Base-by-base conservation (phyloP, 2,329 filamentous ascomycete genomes). In the Diaporthe sp. region DNA sequence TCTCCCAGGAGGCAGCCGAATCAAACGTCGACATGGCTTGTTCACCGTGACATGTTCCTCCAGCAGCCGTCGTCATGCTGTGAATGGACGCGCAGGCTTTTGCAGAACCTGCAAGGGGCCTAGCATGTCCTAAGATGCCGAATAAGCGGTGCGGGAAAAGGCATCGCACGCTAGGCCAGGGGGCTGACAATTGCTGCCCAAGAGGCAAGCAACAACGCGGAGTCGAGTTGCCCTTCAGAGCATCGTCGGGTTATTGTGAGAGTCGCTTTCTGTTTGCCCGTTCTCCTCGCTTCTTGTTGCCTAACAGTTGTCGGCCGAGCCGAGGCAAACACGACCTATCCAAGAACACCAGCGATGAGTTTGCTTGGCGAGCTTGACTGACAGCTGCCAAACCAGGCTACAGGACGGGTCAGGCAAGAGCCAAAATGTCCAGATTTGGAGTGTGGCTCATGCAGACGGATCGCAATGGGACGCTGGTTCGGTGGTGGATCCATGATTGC, bases 1-100 rank as follows among this genome's bases (percentile, higher is more conserved):
- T 65, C 34, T 39, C 17, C 49, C 61, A 65, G 49, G 71, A 73
- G 63, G 67, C 65, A 71, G 44, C 65, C 51, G 70, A 65, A 53
- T 71, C 71, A 61, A 37, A 68, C 8, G 57, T 74, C 49, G 61
- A 42, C n/a, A 55, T 28, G 49, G 63, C 49, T 70, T 28, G n/a
- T 67, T 25, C 49, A 55, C 63, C 37, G 53, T 51, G 63, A 58
- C 58, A 65, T 47, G 28, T 31, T 49, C 25, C 34, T 20, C 47
- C 47, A 55, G 58, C n/a, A 55, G 58, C 71, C 39, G 55, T 68
- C 74, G 44, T 44, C 63, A 55, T 60, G 37, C 57, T 65, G 47
- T 31, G 28, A 51, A 63, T 72, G 71, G 60, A 70, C 73, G 75
- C 73, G 67, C 72, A 58, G 51, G 39, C 72, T 17, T 51, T 37